Conservation (phyloP, 192 early-diverging fungal genomes). For the Linnemannia exigua region DNA sequence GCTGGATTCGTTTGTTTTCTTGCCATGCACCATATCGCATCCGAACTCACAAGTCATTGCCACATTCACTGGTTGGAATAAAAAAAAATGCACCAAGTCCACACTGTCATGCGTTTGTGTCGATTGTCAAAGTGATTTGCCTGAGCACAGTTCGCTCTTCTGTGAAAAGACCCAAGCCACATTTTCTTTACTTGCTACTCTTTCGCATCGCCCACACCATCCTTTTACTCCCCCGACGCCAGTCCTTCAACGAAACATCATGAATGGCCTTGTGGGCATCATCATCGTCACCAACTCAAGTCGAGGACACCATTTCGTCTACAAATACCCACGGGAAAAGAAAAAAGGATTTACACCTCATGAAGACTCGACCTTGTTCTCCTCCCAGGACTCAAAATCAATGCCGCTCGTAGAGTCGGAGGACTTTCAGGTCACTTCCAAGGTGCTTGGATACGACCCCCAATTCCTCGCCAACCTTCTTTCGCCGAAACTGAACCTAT, state of each 20-base stretch:
- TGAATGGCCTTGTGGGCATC: slow-evolving; percentile 68
- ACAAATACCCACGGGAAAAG: slow-evolving; percentile 74
- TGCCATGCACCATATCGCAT: not conserved
- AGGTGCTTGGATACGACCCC: slow-evolving; percentile 74
- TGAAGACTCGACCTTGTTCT: slow-evolving; percentile 12
- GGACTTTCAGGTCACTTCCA: slow-evolving; percentile 28
- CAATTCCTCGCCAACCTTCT: slow-evolving; percentile 87
- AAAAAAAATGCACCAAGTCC: no score
- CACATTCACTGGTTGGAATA: no score
- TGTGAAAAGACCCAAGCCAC: no score
- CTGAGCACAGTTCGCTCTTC: no score
- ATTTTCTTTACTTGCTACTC: not conserved
- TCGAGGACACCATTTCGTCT: slow-evolving; percentile 81
- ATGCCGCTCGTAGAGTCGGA: slow-evolving; percentile 4
- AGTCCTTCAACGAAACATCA: slow-evolving; percentile 15
- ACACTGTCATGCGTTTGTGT: no score
- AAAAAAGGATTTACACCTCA: slow-evolving; percentile 34
- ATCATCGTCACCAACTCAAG: slow-evolving; percentile 77
- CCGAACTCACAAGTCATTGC: not conserved
- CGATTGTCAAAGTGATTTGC: no score
- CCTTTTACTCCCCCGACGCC: not conserved
- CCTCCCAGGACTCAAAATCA: slow-evolving; percentile 14
- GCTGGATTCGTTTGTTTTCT: not conserved
- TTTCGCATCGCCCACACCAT: not conserved
- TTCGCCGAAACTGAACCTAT: slow-evolving; percentile 85